Evolutionary conservation across 352 stramenopile genomes (phyloP), one percentile per base, ranked within the genome.

Genomic region (Phytophthora vignae): DNA sequence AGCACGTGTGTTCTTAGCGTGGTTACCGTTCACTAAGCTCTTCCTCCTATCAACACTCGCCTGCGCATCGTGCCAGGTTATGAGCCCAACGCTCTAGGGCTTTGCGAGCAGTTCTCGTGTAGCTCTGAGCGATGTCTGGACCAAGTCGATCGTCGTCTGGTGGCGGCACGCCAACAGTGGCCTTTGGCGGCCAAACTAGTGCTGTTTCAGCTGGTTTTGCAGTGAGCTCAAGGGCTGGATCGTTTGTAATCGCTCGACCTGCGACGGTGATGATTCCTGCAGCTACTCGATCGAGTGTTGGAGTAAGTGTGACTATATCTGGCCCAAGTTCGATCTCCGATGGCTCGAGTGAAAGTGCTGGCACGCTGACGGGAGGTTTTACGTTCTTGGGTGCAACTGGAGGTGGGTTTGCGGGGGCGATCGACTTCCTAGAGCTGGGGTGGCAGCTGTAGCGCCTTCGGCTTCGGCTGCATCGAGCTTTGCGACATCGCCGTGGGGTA

Each of bases 41-140:
- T 33, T 33, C 5, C 29, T 33, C 29, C 29, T 33, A 33, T 7
- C 29, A 33, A 33, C 29, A 33, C 29, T 33, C 29, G 7, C 29
- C 29, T 33, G 29, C 29, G 29, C 29, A 33, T 33, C 29, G 29
- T 33, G 4, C 29, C 29, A 33, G 29, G 29, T 33, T 33, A 33
- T 33, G 14, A 40, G 50, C 25, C 50, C 50, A 38, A 57, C 4
- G 15, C 22, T 57, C 8, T 42, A 12, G 21, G 50, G 50, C 50
- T 42, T 57, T 57, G 27, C 50, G 21, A 38, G 25, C 25, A 40
- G 25, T 57, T 57, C 50, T 38, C 21, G 25, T 38, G 50, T 25
- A 57, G 25, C 50, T 57, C 50, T 42, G 27, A 57, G 50, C 7
- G 50, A 57, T 38, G 50, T 19, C 14, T 57, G 50, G 50, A 57